Evolutionary conservation across 495 filamentous ascomycete genomes (phyloP), one percentile per base, ranked within the genome.

Genomic region (Xylaria nigripes): DNA sequence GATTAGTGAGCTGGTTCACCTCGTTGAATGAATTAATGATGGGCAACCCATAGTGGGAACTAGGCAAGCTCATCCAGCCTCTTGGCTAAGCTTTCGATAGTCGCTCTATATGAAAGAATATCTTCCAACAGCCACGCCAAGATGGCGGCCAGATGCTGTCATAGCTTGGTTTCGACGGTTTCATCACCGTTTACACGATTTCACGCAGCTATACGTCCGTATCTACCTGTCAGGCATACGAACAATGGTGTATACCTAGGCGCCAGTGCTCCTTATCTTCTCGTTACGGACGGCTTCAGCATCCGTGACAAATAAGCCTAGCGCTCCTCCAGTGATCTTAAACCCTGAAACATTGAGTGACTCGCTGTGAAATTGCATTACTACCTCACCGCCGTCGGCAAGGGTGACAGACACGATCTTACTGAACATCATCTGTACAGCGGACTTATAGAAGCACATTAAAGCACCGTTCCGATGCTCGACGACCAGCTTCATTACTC

Each of bases 1-100:
- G 61, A 49, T 69, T 58, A 24, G 70, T 50, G 29, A 71, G 56
- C 12, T 68, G 56, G 48, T 71, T 71, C 29, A 69, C 55, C 12
- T 65, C 56, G 56, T 70, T n/a, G n/a, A n/a, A n/a, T 70, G 12
- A 69, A 60, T 48, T 70, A 60, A 38, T 56, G 56, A 23, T 60
- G 57, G 15, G 66, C 24, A 23, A 71, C 53, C 55, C 60, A 69
- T 19, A 69, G 59, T 48, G 62, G 66, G 43, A 69, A 66, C 34
- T 56, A 30, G 24, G 56, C 52, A 21, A 71, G 47, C 40, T 60
- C 27, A 12, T 48, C 45, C 0, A 65, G 55, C 29, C 58, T 67
- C 23, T 59, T 50, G 21, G 45, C 24, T 59, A 62, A 64, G 19
- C 55, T 50, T 54, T 61, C 57, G 43, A 51, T n/a, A 21, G 18